Percentiles rank a stretch among this genome's conserved stretches.
Conservation (phyloP, 495 filamentous ascomycete genomes). For the Tuber umbilicatum region DNA sequence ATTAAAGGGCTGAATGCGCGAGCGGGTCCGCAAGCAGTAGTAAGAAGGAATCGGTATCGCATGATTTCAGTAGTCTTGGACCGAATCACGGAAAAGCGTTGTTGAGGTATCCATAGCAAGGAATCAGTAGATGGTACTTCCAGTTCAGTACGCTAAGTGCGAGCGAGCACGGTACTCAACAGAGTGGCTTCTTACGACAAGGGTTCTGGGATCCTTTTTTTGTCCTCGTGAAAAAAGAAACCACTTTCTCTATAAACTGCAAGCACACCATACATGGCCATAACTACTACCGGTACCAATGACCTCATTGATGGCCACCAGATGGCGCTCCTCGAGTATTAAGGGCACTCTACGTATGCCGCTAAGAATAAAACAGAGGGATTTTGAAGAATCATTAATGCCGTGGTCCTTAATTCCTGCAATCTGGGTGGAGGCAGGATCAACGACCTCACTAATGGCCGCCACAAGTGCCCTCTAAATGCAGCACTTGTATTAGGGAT, state of each 20-base stretch:
- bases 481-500: no score
- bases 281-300: not conserved
- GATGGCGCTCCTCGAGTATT: not conserved
- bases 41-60: not conserved
- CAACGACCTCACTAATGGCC: no score
- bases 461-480: no score
- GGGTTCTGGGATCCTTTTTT: not conserved
- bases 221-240: not conserved
- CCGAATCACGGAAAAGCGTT: not conserved
- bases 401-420: not conserved
- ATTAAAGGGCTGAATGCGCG: not conserved
- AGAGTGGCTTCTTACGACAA: not conserved
- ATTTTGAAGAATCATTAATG: not conserved
- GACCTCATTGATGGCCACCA: not conserved
- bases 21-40: not conserved
- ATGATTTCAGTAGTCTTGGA: not conserved
- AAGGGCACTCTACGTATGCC: not conserved
- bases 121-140: not conserved
- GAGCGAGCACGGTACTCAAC: not conserved
- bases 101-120: not conserved
- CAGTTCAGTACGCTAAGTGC: not conserved
- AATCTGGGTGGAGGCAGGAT: no score
- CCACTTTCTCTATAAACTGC: not conserved
- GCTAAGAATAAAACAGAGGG: not conserved
- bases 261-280: not conserved